Evolutionary conservation across 1,139 yeast species (phyloP).

Genomic region (Zygosaccharomyces sapae): DNA sequence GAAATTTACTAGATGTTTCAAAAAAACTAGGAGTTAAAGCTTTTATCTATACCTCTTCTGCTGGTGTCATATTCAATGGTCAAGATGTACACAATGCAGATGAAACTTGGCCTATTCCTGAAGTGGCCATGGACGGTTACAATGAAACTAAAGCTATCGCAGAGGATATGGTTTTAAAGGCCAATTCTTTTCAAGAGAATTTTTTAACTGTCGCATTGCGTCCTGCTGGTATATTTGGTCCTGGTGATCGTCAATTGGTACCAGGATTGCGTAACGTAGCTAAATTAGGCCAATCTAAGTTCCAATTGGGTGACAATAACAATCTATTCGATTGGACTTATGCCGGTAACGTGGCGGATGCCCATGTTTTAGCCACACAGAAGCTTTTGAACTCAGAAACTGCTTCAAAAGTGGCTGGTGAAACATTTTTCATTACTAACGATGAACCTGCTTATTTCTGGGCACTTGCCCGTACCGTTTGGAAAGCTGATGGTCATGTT

Average conservation of each 20-base stretch:
- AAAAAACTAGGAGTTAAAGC: slow-evolving; percentile 54
- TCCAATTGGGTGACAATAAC: slow-evolving; percentile 90
- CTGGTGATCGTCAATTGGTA: slow-evolving; percentile 94
- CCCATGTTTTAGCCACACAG: slow-evolving; percentile 89
- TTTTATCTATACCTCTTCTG: slow-evolving; percentile 90
- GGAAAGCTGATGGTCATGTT: slow-evolving; percentile 92
- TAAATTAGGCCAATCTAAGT: slow-evolving; percentile 80
- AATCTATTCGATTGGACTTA: slow-evolving; percentile 95
- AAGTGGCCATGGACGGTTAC: slow-evolving; percentile 91
- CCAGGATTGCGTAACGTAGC: slow-evolving; percentile 90
- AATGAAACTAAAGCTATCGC: slow-evolving; percentile 94
- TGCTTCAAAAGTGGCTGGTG: slow-evolving; percentile 61
- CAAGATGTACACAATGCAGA: slow-evolving; percentile 86
- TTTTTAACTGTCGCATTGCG: slow-evolving; percentile 79
- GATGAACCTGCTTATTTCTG: slow-evolving; percentile 95
- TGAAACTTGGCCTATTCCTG: slow-evolving; percentile 91
- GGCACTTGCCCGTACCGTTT: slow-evolving; percentile 93
- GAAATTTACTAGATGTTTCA: slow-evolving; percentile 65
- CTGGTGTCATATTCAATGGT: slow-evolving; percentile 96
- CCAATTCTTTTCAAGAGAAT: slow-evolving; percentile 51
- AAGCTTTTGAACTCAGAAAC: slow-evolving; percentile 50
- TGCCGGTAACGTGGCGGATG: slow-evolving; percentile 97
- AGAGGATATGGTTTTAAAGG: slow-evolving; percentile 71
- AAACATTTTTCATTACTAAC: slow-evolving; percentile 85
- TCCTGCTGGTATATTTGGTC: slow-evolving; percentile 98